These are phyloP conservation scores for Candida ortonii DNA, from an alignment of 805 yeast genomes.

Conservation along the genomic window DNA sequence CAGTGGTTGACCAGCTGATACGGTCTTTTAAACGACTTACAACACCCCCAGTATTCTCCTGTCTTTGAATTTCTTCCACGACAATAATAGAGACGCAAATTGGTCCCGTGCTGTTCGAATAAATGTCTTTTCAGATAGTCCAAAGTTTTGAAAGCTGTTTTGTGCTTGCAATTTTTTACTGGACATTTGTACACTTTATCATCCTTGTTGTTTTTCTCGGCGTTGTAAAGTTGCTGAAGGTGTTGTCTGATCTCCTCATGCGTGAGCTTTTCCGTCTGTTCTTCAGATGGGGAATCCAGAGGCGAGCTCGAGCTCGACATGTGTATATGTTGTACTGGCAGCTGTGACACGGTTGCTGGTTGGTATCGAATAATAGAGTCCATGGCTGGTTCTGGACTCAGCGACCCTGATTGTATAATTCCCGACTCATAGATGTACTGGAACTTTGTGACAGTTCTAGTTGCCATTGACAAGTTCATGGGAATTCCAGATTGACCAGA, in stretches of 20 bases:
- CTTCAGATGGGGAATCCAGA: no score
- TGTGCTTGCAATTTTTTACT: constrained; percentile 6
- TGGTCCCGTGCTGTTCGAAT: constrained; percentile 9
- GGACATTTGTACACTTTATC: constrained; percentile 8
- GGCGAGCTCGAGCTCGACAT: no score
- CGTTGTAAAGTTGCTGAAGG: constrained; percentile 1
- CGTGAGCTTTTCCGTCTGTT: constrained; percentile 6
- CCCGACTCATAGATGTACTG: no score
- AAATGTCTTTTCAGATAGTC: constrained; percentile 11
- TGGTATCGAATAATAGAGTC: no score
- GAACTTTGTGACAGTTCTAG: no score
- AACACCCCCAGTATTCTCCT: constrained; percentile 10
- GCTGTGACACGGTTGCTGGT: no score
- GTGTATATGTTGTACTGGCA: no score
- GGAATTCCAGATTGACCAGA: no score
- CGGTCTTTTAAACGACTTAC: constrained; percentile 10
- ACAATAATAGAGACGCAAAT: constrained; percentile 5
- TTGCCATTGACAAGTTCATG: no score
- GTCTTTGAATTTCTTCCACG: constrained; percentile 6
- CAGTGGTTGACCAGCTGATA: constrained; percentile 11
- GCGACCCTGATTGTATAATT: no score
- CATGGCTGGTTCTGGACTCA: no score
- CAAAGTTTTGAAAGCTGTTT: constrained; percentile 6
- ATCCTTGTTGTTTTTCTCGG: constrained; percentile 2
- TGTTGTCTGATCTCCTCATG: constrained; percentile 5